phyloP scores from a whole-genome alignment of 1,284 basidiomycete species.

The Takashimella koratensis region DNA sequence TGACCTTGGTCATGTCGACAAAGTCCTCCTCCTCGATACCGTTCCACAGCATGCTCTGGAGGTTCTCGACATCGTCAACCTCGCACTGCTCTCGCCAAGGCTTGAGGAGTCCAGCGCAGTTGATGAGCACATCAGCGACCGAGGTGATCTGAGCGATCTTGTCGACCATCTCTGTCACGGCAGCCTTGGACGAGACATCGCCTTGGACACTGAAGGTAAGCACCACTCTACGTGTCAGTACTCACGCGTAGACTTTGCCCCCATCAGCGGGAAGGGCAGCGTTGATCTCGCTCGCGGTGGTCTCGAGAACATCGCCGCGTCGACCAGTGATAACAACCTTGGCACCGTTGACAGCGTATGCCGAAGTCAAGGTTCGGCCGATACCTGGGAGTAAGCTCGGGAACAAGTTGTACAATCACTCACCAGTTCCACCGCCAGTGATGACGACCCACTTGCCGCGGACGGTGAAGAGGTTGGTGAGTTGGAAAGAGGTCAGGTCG shows the following conservation, averaged over 20 bases:
- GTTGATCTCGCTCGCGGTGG: constrained; percentile 24
- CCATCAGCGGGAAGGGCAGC: constrained; percentile 1
- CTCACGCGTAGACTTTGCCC: constrained; percentile 11
- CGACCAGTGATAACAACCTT: constrained; percentile 38
- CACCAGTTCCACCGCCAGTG: constrained; percentile 31
- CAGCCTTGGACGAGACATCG: not conserved
- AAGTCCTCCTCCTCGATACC: constrained; percentile 22
- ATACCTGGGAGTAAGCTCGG: not conserved
- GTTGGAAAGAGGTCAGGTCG: constrained; percentile 14
- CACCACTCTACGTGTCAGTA: not conserved
- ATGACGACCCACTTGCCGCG: constrained; percentile 31
- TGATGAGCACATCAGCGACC: constrained; percentile 31
- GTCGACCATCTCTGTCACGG: not conserved
- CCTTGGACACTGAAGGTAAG: not conserved
- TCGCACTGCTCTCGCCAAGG: constrained; percentile 10
- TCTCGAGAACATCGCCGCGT: constrained; percentile 24
- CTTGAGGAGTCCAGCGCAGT: constrained; percentile 30
- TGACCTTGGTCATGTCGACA: constrained; percentile 11
- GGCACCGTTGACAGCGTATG: constrained; percentile 32
- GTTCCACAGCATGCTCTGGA: constrained; percentile 18
- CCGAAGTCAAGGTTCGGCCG: constrained; percentile 8
- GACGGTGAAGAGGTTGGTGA: constrained; percentile 25
- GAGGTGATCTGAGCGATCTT: not conserved
- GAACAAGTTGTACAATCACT: not conserved
- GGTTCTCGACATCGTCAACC: constrained; percentile 13